These are phyloP conservation scores for Malassezia obtusa DNA, from an alignment of 1,284 basidiomycete species.

Conservation along the genomic window DNA sequence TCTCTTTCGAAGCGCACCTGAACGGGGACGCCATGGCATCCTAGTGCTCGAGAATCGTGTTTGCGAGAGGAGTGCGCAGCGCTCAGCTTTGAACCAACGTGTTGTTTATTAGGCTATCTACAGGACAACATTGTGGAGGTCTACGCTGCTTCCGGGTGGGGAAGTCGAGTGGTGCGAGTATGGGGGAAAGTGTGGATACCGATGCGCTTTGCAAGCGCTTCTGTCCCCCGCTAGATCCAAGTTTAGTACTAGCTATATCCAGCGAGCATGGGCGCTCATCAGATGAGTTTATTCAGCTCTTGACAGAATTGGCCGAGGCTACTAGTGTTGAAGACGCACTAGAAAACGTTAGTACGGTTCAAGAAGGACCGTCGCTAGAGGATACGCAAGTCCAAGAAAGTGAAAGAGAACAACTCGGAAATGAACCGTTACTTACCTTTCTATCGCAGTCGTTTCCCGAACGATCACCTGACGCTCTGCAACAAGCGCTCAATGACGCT, in stretches of 20 bases:
- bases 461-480: neutral
- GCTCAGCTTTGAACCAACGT: no score
- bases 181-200: neutral
- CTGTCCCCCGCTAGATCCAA: conserved; percentile 10
- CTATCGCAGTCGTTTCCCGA: conserved; percentile 21
- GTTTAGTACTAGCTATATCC: conserved; percentile 8
- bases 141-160: no score
- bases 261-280: neutral
- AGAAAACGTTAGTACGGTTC: no score
- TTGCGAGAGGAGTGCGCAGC: no score
- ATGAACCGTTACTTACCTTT: conserved; percentile 11
- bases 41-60: no score
- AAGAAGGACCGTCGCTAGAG: no score
- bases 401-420: neutral
- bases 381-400: no score
- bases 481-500: conserved; percentile 14
- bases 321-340: neutral
- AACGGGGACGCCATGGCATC: no score
- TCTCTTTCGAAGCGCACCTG: no score
- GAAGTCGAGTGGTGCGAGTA: no score
- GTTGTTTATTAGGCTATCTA: no score
- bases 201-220: neutral
- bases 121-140: neutral
- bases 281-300: neutral
- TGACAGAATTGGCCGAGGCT: conserved; percentile 6